These are phyloP conservation scores for Talaromyces liani DNA, from an alignment of 495 filamentous ascomycete species.

Conservation along the genomic window DNA sequence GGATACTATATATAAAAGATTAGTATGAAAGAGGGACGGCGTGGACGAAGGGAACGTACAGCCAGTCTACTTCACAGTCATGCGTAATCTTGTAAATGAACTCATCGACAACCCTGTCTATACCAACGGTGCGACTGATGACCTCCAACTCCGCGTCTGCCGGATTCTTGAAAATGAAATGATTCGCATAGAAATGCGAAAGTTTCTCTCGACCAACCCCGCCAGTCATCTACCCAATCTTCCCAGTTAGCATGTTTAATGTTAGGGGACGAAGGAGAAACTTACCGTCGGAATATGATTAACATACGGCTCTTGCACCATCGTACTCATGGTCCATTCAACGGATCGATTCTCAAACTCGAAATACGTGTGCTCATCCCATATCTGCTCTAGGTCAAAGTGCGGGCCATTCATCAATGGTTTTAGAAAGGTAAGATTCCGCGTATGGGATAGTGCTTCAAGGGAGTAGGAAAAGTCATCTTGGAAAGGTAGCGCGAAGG, in stretches of 20 bases:
- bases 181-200: conserved; percentile 59
- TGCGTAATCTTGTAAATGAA: conserved; percentile 58
- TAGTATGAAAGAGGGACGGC: conserved; percentile 29
- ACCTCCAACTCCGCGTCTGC: conserved; percentile 57
- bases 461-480: conserved; percentile 21
- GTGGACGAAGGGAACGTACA: conserved; percentile 29
- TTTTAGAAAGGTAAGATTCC: conserved; percentile 26
- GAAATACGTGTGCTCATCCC: conserved; percentile 48
- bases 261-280: background rate
- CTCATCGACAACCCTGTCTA: conserved; percentile 52
- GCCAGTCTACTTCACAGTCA: conserved; percentile 60
- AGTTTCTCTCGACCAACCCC: conserved; percentile 59
- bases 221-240: conserved; percentile 47
- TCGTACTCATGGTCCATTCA: conserved; percentile 44
- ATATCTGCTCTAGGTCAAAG: conserved; percentile 52
- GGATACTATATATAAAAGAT: conserved; percentile 54
- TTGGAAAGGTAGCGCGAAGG: conserved; percentile 28
- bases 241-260: background rate
- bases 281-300: conserved; percentile 53
- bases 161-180: conserved; percentile 70
- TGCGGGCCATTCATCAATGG: conserved; percentile 28
- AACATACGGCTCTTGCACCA: conserved; percentile 52
- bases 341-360: conserved; percentile 34
- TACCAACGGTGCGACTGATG: conserved; percentile 59
- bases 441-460: conserved; percentile 27